phyloP scores from a whole-genome alignment of 2,329 filamentous ascomycete genomes.

The Colletotrichum tanaceti region DNA sequence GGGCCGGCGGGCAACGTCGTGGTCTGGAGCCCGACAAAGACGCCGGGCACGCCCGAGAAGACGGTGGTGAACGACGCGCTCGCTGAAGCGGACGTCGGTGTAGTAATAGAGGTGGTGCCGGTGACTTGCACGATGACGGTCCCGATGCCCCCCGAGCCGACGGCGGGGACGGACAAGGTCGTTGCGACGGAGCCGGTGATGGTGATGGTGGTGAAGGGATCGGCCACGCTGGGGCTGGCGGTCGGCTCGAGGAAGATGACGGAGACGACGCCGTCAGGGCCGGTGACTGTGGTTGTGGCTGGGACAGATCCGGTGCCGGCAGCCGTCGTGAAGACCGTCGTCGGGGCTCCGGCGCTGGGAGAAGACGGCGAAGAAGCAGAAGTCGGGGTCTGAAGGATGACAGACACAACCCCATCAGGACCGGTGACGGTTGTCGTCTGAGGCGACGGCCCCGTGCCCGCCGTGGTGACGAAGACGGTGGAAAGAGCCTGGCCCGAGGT shows the following conservation, averaged over 20 bases:
- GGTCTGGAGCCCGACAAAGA: background rate
- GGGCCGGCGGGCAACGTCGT: background rate
- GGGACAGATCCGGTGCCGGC: too few relatives aligned
- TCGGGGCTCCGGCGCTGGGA: too few relatives aligned
- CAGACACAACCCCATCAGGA: too few relatives aligned
- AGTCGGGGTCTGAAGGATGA: too few relatives aligned
- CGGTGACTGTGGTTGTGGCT: too few relatives aligned
- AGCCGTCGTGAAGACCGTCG: too few relatives aligned
- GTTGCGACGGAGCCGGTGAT: background rate
- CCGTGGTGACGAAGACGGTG: too few relatives aligned
- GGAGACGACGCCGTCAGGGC: too few relatives aligned
- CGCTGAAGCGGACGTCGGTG: background rate
- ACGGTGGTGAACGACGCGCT: conserved; percentile 11
- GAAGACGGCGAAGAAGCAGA: too few relatives aligned
- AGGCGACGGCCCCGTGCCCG: too few relatives aligned
- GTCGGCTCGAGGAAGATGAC: conserved; percentile 17
- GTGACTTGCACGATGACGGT: conserved; percentile 12
- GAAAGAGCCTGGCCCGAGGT: too few relatives aligned
- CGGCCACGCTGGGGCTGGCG: background rate
- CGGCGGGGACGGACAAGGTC: background rate
- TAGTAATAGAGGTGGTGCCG: background rate
- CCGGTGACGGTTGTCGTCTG: too few relatives aligned
- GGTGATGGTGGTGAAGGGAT: conserved; percentile 13
- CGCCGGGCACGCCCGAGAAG: conserved; percentile 4
- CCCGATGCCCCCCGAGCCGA: background rate